A percentile compares a stretch with the other conserved stretches of the same genome.
These are phyloP conservation scores for Xylariaceae sp. DNA, from an alignment of 2,329 filamentous ascomycete species.

Conservation along the genomic window DNA sequence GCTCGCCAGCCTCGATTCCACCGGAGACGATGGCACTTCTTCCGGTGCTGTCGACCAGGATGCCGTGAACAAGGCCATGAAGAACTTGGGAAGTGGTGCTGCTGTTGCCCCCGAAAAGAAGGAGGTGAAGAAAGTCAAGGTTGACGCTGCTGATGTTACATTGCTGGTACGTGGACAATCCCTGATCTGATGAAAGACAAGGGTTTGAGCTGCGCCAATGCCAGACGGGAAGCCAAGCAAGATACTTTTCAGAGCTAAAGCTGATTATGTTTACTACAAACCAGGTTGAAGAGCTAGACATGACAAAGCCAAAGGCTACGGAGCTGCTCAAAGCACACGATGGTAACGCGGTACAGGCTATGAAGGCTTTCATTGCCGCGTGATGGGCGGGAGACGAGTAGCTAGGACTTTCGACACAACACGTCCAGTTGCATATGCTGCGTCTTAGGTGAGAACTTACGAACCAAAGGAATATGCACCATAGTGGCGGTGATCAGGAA, in stretches of 20 bases:
- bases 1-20: conserved; percentile 59
- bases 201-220: background rate
- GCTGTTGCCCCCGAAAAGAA: conserved; percentile 37
- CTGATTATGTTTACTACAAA: conserved; percentile 23
- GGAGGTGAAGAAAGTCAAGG: conserved; percentile 61
- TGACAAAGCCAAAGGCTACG: conserved; percentile 67
- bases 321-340: conserved; percentile 70
- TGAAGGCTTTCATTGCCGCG: conserved; percentile 50
- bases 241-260: background rate
- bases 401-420: background rate
- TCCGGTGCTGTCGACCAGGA: conserved; percentile 62
- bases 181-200: no score
- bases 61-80: conserved; percentile 69
- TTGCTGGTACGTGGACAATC: conserved; percentile 52
- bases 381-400: conserved; percentile 4
- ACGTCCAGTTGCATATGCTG: background rate
- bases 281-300: conserved; percentile 66
- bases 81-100: conserved; percentile 45
- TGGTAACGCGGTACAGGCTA: conserved; percentile 63
- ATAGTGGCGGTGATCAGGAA: no score
- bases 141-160: conserved; percentile 66
- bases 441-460: no score
- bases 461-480: no score
- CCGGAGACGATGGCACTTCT: conserved; percentile 39
- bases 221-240: background rate